Evolutionary conservation across 2,329 filamentous ascomycete species (phyloP).

Genomic region (Epicoccum sorghinum): DNA sequence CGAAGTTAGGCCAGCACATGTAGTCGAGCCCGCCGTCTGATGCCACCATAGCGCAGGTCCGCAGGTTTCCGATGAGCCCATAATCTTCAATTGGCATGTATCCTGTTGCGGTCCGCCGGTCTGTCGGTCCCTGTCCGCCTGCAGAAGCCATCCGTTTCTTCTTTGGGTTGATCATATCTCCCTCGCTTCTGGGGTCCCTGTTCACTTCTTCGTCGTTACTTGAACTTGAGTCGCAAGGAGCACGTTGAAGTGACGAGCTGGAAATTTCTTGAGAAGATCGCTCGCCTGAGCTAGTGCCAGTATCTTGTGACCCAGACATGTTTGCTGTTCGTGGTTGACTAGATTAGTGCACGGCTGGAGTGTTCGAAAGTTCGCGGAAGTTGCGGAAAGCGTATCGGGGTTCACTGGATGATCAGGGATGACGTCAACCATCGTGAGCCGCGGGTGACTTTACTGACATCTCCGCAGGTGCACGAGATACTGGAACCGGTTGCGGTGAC

Average conservation of each 20-base stretch:
- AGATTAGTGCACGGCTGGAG: conserved; percentile 13
- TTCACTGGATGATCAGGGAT: conserved; percentile 1
- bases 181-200: conserved; percentile 10
- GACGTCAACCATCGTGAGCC: conserved; percentile 7
- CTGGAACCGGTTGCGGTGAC: background rate
- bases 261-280: conserved; percentile 20
- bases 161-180: conserved; percentile 23
- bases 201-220: conserved; percentile 17
- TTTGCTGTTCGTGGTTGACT: background rate
- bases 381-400: conserved; percentile 3
- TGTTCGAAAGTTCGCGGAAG: conserved; percentile 11
- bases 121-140: conserved; percentile 18
- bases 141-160: conserved; percentile 14
- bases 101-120: conserved; percentile 31
- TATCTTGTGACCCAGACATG: conserved; percentile 15
- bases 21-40: conserved; percentile 66
- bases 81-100: conserved; percentile 66
- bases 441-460: background rate
- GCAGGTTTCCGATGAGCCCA: conserved; percentile 81
- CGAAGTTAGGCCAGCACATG: conserved; percentile 84
- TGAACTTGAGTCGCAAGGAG: conserved; percentile 9
- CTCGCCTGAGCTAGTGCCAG: conserved; percentile 10
- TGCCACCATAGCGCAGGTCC: conserved; percentile 61
- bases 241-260: conserved; percentile 12
- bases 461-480: background rate